Evolutionary conservation across 176 grass and related monocot species (phyloP).

Genomic region (Sorghum bicolor): Sorghum_bicolor_NCBIv3 NC_012870.2:7637001-7637500

Average conservation of each 20-base stretch:
- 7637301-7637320: not conserved
- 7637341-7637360: too few species aligned
- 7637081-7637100: constrained; percentile 46
- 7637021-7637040: constrained; percentile 45
- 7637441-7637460: too few species aligned
- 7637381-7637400: too few species aligned
- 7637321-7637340: not conserved
- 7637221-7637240: constrained; percentile 25
- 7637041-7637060: constrained; percentile 28
- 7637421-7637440: too few species aligned
- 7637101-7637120: constrained; percentile 42
- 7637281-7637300: not conserved
- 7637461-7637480: too few species aligned
- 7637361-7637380: too few species aligned
- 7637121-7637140: constrained; percentile 45
- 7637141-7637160: constrained; percentile 34
- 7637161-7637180: constrained; percentile 49
- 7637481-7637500: too few species aligned
- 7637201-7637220: constrained; percentile 53
- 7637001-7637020: constrained; percentile 45
- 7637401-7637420: too few species aligned
- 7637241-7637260: constrained; percentile 43
- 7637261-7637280: constrained; percentile 34
- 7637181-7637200: constrained; percentile 57
- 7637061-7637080: constrained; percentile 41